Evolutionary conservation across 345 rosid species (phyloP).

Genomic region (Aquilaria yunnanensis): DNA sequence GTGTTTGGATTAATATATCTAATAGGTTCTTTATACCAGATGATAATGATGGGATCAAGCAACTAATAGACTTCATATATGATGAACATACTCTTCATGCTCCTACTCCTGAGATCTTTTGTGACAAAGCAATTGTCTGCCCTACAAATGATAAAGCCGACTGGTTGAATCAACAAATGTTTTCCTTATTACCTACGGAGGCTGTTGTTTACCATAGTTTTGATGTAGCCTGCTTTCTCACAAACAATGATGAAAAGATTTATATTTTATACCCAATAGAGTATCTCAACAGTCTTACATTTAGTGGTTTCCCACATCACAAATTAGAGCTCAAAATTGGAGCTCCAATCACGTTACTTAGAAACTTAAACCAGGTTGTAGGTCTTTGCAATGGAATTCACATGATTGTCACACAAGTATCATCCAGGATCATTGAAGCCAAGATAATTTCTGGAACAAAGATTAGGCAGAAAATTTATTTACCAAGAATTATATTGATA

Average conservation of each 20-base stretch:
- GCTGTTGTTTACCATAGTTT: not conserved
- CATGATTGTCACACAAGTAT: not conserved
- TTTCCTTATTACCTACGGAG: not conserved
- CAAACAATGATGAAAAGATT: not conserved
- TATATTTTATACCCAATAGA: not conserved
- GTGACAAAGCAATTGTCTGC: not conserved
- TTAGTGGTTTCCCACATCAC: not conserved
- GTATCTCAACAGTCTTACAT: not conserved
- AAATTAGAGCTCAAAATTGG: not conserved
- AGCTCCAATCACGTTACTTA: not conserved
- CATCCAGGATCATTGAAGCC: not conserved
- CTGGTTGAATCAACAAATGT: not conserved
- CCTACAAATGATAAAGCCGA: not conserved
- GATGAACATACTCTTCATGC: no score
- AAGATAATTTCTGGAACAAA: not conserved
- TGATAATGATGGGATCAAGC: no score
- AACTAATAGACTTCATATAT: no score
- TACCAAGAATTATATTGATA: not conserved
- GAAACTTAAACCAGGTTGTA: slow-evolving; percentile 1
- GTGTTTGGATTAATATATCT: no score
- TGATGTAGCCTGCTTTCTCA: not conserved
- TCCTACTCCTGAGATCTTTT: no score
- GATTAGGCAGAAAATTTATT: not conserved
- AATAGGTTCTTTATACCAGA: no score
- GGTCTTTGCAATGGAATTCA: slow-evolving; percentile 10